Base-by-base conservation (phyloP, 805 yeast genomes). In the Saccharomycopsis javanensis region DNA sequence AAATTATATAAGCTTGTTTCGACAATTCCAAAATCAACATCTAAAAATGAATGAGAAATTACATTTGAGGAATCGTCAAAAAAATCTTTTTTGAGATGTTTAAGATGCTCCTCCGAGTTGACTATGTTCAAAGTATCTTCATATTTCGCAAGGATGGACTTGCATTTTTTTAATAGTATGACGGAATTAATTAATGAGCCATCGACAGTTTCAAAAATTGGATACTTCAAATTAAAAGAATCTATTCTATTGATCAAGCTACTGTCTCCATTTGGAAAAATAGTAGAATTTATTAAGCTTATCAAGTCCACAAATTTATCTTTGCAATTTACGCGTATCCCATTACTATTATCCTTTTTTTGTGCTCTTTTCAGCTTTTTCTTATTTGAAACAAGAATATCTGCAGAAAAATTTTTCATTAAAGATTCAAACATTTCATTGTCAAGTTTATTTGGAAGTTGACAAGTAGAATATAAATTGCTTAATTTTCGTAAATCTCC, bases 231-330 rank as follows among this genome's bases (percentile, higher is more conserved):
- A 10, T 45, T 20, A 37, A 53, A 38, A 28, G 8, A 20, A 3
- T 20, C 6, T 8, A 33, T 23, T 50, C 33, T 23, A 31, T 31
- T n/a, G 1, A 50, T 42, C 11, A 42, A 42, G 25, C 15, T 10
- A 13, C 5, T 27, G 6, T 28, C 33, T n/a, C n/a, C 8, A 28
- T 31, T 4, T 18, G 37, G 20, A 50, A 13, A 5, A n/a, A 50
- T 2, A 28, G 63, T 48, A 59, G 62, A 59, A 62, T 67, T 60
- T 7, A 28, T 10, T 65, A 69, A 27, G 37, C 46, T 18, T 66
- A 58, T 8, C 77, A 74, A 6, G 62, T 60, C 18, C 65, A 65
- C 31, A 72, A 55, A 25, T 60, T 60, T 2, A n/a, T 42, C 48
- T 42, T 42, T 25, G 23, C 7, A 42, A 42, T 23, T 20, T 7